Conservation (phyloP, 495 filamentous ascomycete species). For the Penicillium pancosmium region DNA sequence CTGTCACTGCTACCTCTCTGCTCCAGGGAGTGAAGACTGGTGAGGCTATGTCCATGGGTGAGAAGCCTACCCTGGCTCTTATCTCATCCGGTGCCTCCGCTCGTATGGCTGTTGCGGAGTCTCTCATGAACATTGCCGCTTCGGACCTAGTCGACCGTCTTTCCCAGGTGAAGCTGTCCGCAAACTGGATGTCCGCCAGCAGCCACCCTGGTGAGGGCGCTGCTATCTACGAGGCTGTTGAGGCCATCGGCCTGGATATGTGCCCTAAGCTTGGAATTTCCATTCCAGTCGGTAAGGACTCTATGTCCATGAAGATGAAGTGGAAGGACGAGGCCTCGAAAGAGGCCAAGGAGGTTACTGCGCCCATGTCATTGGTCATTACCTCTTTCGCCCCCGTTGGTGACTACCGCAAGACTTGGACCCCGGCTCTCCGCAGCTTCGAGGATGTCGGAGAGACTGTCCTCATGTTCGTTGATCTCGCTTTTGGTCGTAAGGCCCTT, state of each 20-base stretch:
- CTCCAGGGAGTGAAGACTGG: conserved; percentile 72
- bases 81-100: conserved; percentile 93
- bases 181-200: conserved; percentile 98
- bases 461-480: conserved; percentile 89
- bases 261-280: conserved; percentile 82
- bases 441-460: conserved; percentile 90
- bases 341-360: conserved; percentile 79
- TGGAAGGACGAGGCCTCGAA: conserved; percentile 78
- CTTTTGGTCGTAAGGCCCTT: conserved; percentile 72
- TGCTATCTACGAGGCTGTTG: conserved; percentile 90
- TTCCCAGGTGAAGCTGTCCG: conserved; percentile 79
- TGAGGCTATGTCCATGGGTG: conserved; percentile 97
- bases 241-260: conserved; percentile 89
- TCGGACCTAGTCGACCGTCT: conserved; percentile 79
- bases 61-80: conserved; percentile 86
- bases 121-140: conserved; percentile 87
- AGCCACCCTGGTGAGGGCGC: conserved; percentile 93
- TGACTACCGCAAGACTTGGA: conserved; percentile 86
- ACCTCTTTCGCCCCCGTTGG: conserved; percentile 85
- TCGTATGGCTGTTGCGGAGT: conserved; percentile 94
- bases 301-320: conserved; percentile 97
- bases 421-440: conserved; percentile 76
- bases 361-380: conserved; percentile 86
- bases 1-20: conserved; percentile 85
- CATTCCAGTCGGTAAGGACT: conserved; percentile 97